These are phyloP conservation scores for Bidens hawaiensis DNA, from an alignment of 140 eudicot species.

Conservation along the genomic window DNA sequence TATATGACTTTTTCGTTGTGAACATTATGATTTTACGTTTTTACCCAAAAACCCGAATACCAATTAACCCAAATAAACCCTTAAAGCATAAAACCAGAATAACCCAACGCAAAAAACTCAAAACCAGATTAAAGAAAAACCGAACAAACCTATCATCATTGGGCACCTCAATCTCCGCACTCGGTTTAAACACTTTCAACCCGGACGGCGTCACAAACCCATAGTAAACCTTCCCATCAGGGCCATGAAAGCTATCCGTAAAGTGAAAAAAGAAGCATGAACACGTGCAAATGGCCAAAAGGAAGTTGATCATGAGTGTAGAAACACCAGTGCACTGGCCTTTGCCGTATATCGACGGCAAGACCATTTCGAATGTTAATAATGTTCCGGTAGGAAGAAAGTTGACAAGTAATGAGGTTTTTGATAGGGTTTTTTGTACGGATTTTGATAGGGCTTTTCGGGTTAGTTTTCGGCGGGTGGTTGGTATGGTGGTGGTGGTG, in stretches of 20 bases:
- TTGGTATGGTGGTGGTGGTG: slow-evolving; percentile 17
- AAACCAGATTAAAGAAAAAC: too few species aligned
- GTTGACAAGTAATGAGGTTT: slow-evolving; percentile 84
- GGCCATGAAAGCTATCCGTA: slow-evolving; percentile 77
- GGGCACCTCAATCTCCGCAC: slow-evolving; percentile 49
- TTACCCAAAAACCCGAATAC: too few species aligned
- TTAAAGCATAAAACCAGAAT: too few species aligned
- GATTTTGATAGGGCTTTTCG: slow-evolving; percentile 51
- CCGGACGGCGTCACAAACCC: slow-evolving; percentile 80
- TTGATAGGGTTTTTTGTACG: slow-evolving; percentile 82
- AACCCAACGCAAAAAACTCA: too few species aligned
- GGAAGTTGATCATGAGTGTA: slow-evolving; percentile 52
- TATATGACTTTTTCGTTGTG: too few species aligned
- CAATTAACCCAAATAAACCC: too few species aligned
- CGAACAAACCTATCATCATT: slow-evolving; percentile 57
- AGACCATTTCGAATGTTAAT: slow-evolving; percentile 81
- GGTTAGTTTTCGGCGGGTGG: slow-evolving; percentile 26
- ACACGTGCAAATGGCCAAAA: slow-evolving; percentile 52
- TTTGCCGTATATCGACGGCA: slow-evolving; percentile 64
- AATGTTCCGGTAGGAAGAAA: slow-evolving; percentile 96
- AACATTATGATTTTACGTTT: too few species aligned
- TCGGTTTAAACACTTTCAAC: slow-evolving; percentile 64
- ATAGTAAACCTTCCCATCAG: slow-evolving; percentile 69
- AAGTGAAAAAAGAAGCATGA: slow-evolving; percentile 96
- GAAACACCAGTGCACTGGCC: slow-evolving; percentile 53